Evolutionary conservation across 371 early-diverging fungal species (phyloP), one percentile per base, ranked within the genome.

Genomic region (Cokeromyces recurvatus): DNA sequence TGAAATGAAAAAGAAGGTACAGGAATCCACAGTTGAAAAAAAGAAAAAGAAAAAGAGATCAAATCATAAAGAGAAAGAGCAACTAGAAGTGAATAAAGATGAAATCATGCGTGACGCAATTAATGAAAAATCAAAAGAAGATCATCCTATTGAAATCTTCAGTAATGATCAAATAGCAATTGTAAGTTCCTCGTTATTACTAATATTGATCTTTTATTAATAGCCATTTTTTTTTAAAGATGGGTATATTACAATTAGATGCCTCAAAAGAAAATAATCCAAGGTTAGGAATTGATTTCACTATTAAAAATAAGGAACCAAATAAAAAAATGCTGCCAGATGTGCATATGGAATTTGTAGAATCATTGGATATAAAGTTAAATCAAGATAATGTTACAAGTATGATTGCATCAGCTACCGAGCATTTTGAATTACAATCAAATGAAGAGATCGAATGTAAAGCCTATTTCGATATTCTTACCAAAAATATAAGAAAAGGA

Each of bases 331-430:
- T 67, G 51, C 48, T 67, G 3, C 58, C 70, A 9, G 56, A 46
- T 8, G 10, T 70, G 14, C 62, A 56, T 21, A 50, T 74, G 32
- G 53, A 65, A 3, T 56, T 62, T 40, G 45, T 57, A 3, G 52
- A 67, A 35, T 66, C 74, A 0, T 67, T 73, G 35, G 74, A 69
- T 51, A 32, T 66, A 21, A 59, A 64, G 19, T 25, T 45, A 0
- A 16, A 55, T 29, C 47, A 61, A 31, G 24, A 53, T 9, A 41
- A 40, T 19, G 42, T 45, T 19, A 47, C 59, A 24, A 44, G 53
- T 22, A 34, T 41, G 2, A 39, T 57, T 22, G 63, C 68, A 4
- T 62, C 62, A n/a, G 47, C 68, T 22, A 48, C 55, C 11, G 66
- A 70, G 32, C 53, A 46, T 0, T 70, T 68, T 38, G 72, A 69